Evolutionary conservation across 768 basidiomycete genomes (phyloP).

Genomic region (Lactifluus volemus): DNA sequence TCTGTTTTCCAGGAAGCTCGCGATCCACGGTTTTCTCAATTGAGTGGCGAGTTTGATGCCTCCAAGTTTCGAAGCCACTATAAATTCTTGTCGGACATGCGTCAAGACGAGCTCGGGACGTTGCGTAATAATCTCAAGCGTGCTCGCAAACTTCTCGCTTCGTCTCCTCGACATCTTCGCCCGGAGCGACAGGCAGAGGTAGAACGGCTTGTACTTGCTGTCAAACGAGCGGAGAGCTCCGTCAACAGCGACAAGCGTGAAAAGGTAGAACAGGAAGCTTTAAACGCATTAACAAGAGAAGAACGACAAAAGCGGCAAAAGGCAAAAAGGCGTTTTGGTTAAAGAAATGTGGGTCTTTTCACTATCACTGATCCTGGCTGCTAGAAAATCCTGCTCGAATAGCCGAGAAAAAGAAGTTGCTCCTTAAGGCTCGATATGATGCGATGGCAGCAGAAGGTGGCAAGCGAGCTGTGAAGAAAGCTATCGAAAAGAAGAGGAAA

Average conservation of each 20-base stretch:
- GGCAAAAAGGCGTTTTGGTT: conserved; percentile 84
- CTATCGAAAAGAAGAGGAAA: conserved; percentile 81
- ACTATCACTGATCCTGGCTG: neutral
- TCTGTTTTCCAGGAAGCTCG: conserved; percentile 49
- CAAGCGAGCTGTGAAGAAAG: conserved; percentile 73
- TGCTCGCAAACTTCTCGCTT: conserved; percentile 53
- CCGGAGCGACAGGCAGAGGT: conserved; percentile 62
- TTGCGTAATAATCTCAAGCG: conserved; percentile 58
- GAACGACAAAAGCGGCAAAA: conserved; percentile 57
- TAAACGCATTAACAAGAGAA: conserved; percentile 37
- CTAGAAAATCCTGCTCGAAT: conserved; percentile 11
- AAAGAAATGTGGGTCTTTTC: conserved; percentile 56
- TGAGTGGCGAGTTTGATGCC: conserved; percentile 58
- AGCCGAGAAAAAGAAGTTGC: conserved; percentile 73
- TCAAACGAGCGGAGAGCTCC: conserved; percentile 68
- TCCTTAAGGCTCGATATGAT: conserved; percentile 71
- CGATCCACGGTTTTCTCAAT: conserved; percentile 78
- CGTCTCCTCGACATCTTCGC: conserved; percentile 52
- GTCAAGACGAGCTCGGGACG: conserved; percentile 52
- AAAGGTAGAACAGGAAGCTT: conserved; percentile 58
- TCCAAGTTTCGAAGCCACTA: conserved; percentile 65
- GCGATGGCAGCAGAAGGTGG: conserved; percentile 72
- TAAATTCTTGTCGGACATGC: conserved; percentile 60
- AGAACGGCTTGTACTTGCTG: conserved; percentile 54
- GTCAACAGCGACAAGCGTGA: conserved; percentile 68